Evolutionary conservation across 805 yeast species (phyloP).

Genomic region (Candida pseudofarinosa): DNA sequence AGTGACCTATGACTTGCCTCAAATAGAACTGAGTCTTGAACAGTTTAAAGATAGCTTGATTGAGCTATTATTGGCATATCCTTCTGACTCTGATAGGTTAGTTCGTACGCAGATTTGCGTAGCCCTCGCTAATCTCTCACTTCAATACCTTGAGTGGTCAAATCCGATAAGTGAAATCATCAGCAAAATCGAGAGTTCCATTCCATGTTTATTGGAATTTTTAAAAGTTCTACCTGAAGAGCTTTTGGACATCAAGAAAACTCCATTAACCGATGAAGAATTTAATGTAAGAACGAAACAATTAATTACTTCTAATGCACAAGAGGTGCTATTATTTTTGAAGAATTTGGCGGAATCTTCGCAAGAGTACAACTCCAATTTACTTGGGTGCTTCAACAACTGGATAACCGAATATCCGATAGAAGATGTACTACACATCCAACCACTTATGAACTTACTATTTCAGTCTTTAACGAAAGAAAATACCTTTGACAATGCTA

Average conservation of each 20-base stretch:
- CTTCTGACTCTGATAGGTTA: slow-evolving; percentile 38
- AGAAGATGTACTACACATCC: slow-evolving; percentile 56
- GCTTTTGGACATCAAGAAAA: slow-evolving; percentile 67
- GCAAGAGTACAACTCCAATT: slow-evolving; percentile 32
- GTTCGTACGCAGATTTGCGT: slow-evolving; percentile 82
- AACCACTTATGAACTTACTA: slow-evolving; percentile 63
- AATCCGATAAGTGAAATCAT: slow-evolving; percentile 69
- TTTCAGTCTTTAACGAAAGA: slow-evolving; percentile 58
- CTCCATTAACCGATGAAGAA: slow-evolving; percentile 80
- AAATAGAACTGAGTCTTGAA: slow-evolving; percentile 52
- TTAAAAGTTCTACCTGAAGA: slow-evolving; percentile 90
- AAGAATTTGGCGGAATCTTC: slow-evolving; percentile 40
- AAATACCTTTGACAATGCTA: slow-evolving; percentile 74
- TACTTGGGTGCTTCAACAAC: slow-evolving; percentile 75
- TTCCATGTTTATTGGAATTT: slow-evolving; percentile 64
- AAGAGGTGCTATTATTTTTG: slow-evolving; percentile 61
- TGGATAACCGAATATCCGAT: slow-evolving; percentile 90
- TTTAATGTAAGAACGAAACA: slow-evolving; percentile 59
- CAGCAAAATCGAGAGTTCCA: slow-evolving; percentile 36
- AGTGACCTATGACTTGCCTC: slow-evolving; percentile 78
- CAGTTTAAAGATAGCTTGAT: slow-evolving; percentile 69
- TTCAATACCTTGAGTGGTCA: slow-evolving; percentile 73
- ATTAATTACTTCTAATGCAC: slow-evolving; percentile 63
- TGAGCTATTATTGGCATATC: slow-evolving; percentile 48
- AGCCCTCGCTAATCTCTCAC: slow-evolving; percentile 74